These are phyloP conservation scores for Phycomyces nitens DNA, from an alignment of 192 early-diverging fungal species.

Conservation along the genomic window DNA sequence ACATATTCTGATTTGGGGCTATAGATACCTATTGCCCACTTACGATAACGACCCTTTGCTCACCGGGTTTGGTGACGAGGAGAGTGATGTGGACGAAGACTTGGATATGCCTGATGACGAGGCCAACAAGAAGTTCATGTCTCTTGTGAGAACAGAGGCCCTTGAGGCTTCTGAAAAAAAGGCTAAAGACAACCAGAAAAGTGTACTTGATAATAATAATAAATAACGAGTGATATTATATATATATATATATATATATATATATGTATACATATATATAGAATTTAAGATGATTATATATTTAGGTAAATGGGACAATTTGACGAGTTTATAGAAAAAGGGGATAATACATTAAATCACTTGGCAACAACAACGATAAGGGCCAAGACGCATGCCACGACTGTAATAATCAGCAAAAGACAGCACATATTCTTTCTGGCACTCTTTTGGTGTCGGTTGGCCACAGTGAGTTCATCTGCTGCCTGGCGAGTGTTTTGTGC, in stretches of 20 bases:
- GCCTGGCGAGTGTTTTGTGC: conserved; percentile 76
- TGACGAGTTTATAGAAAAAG: too few species aligned
- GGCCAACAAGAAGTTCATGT: conserved; percentile 28
- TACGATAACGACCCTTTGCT: conserved; percentile 85
- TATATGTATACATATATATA: too few species aligned
- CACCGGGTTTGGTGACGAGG: conserved; percentile 67
- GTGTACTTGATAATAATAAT: too few species aligned
- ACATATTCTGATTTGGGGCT: background rate
- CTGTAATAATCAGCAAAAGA: conserved; percentile 69
- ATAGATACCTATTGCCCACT: conserved; percentile 67
- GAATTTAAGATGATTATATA: too few species aligned
- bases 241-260: too few species aligned
- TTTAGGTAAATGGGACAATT: too few species aligned
- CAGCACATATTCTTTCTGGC: conserved; percentile 83
- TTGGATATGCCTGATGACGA: conserved; percentile 21
- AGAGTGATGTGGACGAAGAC: conserved; percentile 50
- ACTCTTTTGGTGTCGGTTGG: conserved; percentile 72
- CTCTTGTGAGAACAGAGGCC: background rate
- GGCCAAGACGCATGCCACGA: conserved; percentile 60
- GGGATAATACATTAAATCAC: background rate
- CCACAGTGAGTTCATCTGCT: conserved; percentile 74
- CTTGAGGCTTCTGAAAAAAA: too few species aligned
- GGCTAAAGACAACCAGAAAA: too few species aligned
- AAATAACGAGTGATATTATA: too few species aligned
- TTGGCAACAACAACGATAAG: conserved; percentile 50